Evolutionary conservation across 352 stramenopile species (phyloP).

Genomic region (Phytopythium aichiense): DNA sequence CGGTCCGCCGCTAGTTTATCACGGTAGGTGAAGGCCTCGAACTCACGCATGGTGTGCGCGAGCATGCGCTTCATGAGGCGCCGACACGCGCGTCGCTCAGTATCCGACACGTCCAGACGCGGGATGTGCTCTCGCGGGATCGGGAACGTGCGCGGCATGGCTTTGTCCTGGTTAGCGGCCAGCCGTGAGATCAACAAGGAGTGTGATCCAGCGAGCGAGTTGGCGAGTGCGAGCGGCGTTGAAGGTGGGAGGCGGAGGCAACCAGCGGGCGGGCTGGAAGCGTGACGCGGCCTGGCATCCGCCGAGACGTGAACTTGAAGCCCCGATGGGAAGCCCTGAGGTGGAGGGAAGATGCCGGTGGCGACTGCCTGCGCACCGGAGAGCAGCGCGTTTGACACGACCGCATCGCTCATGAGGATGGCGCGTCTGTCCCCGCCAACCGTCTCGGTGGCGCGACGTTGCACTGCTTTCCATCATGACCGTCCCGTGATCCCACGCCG

Average conservation of each 20-base stretch:
- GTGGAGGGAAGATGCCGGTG: too few species aligned
- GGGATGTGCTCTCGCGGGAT: conserved; percentile 35
- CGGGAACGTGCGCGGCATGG: conserved; percentile 33
- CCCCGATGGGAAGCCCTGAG: background rate
- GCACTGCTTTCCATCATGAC: too few species aligned
- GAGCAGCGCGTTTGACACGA: too few species aligned
- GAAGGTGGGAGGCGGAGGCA: background rate
- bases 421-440: too few species aligned
- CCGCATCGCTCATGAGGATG: too few species aligned
- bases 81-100: conserved; percentile 29
- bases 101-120: conserved; percentile 18
- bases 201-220: conserved; percentile 3
- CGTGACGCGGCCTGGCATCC: background rate
- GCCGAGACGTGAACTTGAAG: background rate
- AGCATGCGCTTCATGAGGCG: conserved; percentile 32
- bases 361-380: too few species aligned
- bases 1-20: conserved; percentile 17
- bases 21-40: conserved; percentile 27
- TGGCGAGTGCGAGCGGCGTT: background rate
- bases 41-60: conserved; percentile 32
- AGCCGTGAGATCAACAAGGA: background rate
- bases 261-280: background rate
- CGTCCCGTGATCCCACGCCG: too few species aligned
- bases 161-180: too few species aligned
- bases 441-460: too few species aligned